phyloP scores from a whole-genome alignment of 495 filamentous ascomycete genomes.

The Astrothelium macrocarpum region DNA sequence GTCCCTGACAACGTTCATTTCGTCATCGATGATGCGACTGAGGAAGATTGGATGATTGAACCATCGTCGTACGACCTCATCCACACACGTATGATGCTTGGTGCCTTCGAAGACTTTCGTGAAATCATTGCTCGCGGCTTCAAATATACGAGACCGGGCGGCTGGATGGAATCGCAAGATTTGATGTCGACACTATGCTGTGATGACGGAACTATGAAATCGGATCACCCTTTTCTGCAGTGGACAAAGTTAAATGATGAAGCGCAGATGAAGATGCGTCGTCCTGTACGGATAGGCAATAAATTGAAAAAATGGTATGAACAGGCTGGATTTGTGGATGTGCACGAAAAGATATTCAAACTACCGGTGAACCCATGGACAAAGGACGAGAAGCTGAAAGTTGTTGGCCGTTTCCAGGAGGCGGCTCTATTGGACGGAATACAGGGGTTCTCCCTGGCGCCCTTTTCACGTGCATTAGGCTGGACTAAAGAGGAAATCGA shows the following conservation, averaged over 20 bases:
- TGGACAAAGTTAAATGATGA: conserved; percentile 29
- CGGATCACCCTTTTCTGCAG: conserved; percentile 36
- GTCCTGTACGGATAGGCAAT: conserved; percentile 28
- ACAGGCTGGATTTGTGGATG: conserved; percentile 33
- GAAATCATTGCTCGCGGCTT: conserved; percentile 25
- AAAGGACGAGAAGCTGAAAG: conserved; percentile 30
- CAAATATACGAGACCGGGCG: conserved; percentile 25
- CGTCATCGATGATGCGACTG: conserved; percentile 28
- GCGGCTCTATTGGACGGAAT: conserved; percentile 35
- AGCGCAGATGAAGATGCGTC: conserved; percentile 25
- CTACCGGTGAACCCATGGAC: conserved; percentile 34
- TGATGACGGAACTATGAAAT: conserved; percentile 27
- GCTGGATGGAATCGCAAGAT: conserved; percentile 29
- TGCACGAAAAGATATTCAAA: conserved; percentile 33
- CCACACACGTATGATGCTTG: conserved; percentile 27
- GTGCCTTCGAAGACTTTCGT: conserved; percentile 28
- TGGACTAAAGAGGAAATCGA: conserved; percentile 40
- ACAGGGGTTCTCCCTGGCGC: conserved; percentile 36
- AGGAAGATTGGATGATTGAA: conserved; percentile 30
- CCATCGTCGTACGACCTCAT: conserved; percentile 23
- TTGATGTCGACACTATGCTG: conserved; percentile 25
- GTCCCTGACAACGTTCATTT: conserved; percentile 28
- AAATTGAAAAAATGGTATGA: conserved; percentile 33
- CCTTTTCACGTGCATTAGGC: conserved; percentile 34
- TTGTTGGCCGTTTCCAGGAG: conserved; percentile 35